Evolutionary conservation across 371 early-diverging fungal genomes (phyloP).

Genomic region (Lichtheimia hyalospora): DNA sequence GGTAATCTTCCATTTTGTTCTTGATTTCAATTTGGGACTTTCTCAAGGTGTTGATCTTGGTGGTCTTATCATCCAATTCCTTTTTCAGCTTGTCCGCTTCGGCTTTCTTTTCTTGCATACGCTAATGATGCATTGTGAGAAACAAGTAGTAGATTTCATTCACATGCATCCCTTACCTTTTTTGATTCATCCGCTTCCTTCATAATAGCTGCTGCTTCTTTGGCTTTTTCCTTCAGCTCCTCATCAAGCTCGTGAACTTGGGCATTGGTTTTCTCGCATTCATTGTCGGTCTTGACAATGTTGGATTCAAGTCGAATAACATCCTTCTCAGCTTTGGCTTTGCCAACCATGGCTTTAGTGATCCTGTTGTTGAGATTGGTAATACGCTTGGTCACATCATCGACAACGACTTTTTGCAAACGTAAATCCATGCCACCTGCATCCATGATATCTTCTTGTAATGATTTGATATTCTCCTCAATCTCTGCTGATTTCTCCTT

Average conservation of each 20-base stretch:
- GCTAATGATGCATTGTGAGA: constrained; percentile 20
- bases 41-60: constrained; percentile 66
- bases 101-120: constrained; percentile 71
- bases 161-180: constrained; percentile 31
- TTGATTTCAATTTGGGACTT: constrained; percentile 65
- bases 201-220: constrained; percentile 51
- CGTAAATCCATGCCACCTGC: constrained; percentile 88
- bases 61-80: constrained; percentile 65
- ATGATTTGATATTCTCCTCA: constrained; percentile 64
- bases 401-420: constrained; percentile 84
- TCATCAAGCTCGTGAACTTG: constrained; percentile 60
- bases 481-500: constrained; percentile 46
- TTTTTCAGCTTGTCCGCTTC: constrained; percentile 67
- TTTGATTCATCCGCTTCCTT: constrained; percentile 52
- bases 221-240: constrained; percentile 50
- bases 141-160: background rate
- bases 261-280: constrained; percentile 60
- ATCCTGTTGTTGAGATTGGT: constrained; percentile 57
- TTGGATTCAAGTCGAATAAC: constrained; percentile 62
- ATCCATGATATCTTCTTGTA: constrained; percentile 89
- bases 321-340: constrained; percentile 76
- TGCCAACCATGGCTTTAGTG: constrained; percentile 70
- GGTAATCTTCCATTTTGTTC: constrained; percentile 61
- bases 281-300: constrained; percentile 67
- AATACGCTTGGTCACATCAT: constrained; percentile 79